A percentile compares a stretch with the other conserved stretches of the same genome.
Evolutionary conservation across 1,139 yeast genomes (phyloP).

Genomic region (Barnettozyma hawaiiensis): DNA sequence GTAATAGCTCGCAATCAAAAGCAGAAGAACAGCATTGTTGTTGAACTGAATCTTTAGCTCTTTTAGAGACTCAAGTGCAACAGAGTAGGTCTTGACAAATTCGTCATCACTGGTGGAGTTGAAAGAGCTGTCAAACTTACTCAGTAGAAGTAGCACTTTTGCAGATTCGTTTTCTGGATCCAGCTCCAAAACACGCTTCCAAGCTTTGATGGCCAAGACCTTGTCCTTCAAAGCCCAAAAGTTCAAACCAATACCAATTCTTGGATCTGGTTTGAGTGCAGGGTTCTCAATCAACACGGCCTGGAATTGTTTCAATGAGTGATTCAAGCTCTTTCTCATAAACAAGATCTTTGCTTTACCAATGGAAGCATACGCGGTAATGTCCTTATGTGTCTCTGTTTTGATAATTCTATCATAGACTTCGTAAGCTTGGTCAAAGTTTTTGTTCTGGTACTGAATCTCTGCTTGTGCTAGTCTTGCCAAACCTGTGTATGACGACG

Average conservation of each 20-base stretch:
- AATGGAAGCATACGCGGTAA: conserved; percentile 70
- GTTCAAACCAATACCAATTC: conserved; percentile 93
- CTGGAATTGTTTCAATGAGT: conserved; percentile 79
- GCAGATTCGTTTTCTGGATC: conserved; percentile 60
- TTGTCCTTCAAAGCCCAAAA: conserved; percentile 84
- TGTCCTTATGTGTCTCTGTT: conserved; percentile 30
- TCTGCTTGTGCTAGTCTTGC: conserved; percentile 58
- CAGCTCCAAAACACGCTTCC: conserved; percentile 75
- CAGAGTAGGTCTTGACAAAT: conserved; percentile 45
- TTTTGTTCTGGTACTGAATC: conserved; percentile 41
- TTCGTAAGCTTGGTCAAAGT: conserved; percentile 62
- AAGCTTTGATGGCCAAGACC: conserved; percentile 69
- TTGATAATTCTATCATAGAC: conserved; percentile 51
- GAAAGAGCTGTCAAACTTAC: conserved; percentile 62
- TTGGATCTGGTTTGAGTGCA: conserved; percentile 77
- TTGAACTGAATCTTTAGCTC: conserved; percentile 21
- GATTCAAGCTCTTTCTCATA: conserved; percentile 63
- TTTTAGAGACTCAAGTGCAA: conserved; percentile 35
- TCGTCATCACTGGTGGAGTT: conserved; percentile 56
- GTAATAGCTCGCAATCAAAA: conserved; percentile 46
- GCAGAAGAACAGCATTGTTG: conserved; percentile 38
- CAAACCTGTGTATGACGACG: conserved; percentile 40
- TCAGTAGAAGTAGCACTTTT: conserved; percentile 58
- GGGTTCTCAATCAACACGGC: conserved; percentile 76
- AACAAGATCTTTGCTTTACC: conserved; percentile 83